A percentile compares a stretch with the other conserved stretches of the same genome.
Conservation (phyloP, 2,329 filamentous ascomycete species). For the Plectosphaerella sp. region DNA sequence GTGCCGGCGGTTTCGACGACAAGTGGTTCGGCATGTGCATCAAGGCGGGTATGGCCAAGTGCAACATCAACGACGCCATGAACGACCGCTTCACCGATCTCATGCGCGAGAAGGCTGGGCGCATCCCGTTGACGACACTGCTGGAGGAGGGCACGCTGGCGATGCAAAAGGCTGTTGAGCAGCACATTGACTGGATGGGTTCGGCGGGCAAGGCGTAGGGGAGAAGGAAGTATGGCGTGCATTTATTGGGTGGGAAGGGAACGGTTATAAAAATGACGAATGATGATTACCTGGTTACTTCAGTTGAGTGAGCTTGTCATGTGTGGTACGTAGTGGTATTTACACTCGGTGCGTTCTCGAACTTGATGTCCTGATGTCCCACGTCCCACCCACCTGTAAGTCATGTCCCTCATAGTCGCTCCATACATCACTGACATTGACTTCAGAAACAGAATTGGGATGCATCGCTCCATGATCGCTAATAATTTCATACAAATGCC, state of each 20-base stretch:
- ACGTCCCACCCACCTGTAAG: no score
- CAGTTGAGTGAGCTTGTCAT: no score
- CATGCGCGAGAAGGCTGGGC: not conserved
- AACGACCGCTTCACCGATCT: conserved; percentile 4
- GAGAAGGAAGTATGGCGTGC: no score
- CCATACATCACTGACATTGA: no score
- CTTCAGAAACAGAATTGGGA: no score
- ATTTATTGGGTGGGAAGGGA: no score
- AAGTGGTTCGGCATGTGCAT: conserved; percentile 2
- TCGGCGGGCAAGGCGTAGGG: conserved; percentile 15
- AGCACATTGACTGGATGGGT: conserved; percentile 17
- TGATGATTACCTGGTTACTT: not conserved
- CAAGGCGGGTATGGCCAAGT: conserved; percentile 7
- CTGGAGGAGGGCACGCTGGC: conserved; percentile 16
- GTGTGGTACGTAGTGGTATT: no score
- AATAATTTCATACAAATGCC: not conserved
- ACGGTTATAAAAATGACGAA: not conserved
- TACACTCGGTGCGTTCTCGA: no score
- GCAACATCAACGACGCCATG: conserved; percentile 11
- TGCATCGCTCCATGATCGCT: not conserved
- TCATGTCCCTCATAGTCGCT: no score
- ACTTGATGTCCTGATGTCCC: no score
- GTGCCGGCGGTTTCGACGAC: conserved; percentile 15
- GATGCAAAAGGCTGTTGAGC: conserved; percentile 15
- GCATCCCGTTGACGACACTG: conserved; percentile 15